Evolutionary conservation across 2,329 filamentous ascomycete species (phyloP).

Genomic region (Fusarium udum): DNA sequence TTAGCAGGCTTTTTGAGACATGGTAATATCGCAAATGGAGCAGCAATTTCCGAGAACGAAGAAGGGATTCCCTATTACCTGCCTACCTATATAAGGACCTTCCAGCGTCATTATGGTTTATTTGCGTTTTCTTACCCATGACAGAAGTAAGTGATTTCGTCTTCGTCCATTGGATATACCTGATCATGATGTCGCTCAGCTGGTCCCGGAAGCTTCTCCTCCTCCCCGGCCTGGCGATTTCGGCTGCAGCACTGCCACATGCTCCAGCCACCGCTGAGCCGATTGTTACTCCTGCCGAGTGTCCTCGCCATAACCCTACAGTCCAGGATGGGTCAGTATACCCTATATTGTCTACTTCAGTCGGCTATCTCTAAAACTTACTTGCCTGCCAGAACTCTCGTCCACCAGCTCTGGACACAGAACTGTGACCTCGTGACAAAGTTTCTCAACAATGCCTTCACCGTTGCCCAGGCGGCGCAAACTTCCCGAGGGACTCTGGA

Average conservation of each 20-base stretch:
- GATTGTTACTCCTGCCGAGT: not conserved
- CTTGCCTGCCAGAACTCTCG: not conserved
- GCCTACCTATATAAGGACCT: not conserved
- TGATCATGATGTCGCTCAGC: not conserved
- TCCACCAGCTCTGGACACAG: not conserved
- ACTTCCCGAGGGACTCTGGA: not conserved
- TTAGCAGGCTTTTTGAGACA: not conserved
- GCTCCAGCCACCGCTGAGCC: not conserved
- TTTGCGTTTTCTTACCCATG: accelerated
- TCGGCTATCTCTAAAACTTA: accelerated
- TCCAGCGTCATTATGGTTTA: accelerated
- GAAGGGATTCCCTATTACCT: not conserved
- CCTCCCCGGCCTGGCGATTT: not conserved
- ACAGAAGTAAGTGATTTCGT: accelerated
- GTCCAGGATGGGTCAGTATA: not conserved
- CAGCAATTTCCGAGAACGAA: not conserved
- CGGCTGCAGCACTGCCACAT: not conserved
- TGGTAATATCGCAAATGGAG: not conserved
- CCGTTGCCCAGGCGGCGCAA: not conserved
- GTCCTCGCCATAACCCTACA: not conserved
- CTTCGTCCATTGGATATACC: not conserved
- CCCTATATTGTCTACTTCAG: accelerated
- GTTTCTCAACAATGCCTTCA: not conserved
- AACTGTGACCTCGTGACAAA: not conserved
- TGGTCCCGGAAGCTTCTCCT: not conserved